Evolutionary conservation across 257 asterid species (phyloP).

Genomic region (Solanum gandarillasii): DNA sequence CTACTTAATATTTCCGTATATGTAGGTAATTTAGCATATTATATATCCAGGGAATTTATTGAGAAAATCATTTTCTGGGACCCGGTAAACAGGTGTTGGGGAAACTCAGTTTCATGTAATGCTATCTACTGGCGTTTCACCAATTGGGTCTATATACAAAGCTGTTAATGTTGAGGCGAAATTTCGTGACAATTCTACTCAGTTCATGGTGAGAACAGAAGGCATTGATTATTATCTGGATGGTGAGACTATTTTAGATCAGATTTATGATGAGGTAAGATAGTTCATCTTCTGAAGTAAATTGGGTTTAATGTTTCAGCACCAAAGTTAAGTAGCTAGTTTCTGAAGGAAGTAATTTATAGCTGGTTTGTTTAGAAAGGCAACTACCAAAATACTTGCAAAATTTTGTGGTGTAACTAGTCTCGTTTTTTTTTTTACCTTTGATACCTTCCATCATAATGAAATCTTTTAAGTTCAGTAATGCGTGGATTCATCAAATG

Average conservation of each 20-base stretch:
- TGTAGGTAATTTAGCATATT: not conserved
- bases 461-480: not conserved
- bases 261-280: slow-evolving; percentile 57
- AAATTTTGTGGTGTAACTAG: not conserved
- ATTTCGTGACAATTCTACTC: slow-evolving; percentile 19
- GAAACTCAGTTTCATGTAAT: slow-evolving; percentile 62
- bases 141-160: slow-evolving; percentile 53
- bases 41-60: not conserved
- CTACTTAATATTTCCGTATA: not conserved
- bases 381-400: not conserved
- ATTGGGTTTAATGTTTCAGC: not conserved
- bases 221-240: slow-evolving; percentile 40
- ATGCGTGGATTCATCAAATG: not conserved
- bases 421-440: not conserved
- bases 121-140: slow-evolving; percentile 59
- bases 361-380: not conserved
- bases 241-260: slow-evolving; percentile 56
- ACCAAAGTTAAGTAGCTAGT: not conserved
- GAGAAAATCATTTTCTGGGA: not conserved
- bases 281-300: not conserved
- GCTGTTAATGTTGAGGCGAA: slow-evolving; percentile 49
- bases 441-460: not conserved
- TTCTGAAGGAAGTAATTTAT: not conserved
- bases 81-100: slow-evolving; percentile 41
- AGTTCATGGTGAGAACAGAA: slow-evolving; percentile 59